These are phyloP conservation scores for Erodium trifolium DNA, from an alignment of 441 rosid genomes.

Conservation along the genomic window DNA sequence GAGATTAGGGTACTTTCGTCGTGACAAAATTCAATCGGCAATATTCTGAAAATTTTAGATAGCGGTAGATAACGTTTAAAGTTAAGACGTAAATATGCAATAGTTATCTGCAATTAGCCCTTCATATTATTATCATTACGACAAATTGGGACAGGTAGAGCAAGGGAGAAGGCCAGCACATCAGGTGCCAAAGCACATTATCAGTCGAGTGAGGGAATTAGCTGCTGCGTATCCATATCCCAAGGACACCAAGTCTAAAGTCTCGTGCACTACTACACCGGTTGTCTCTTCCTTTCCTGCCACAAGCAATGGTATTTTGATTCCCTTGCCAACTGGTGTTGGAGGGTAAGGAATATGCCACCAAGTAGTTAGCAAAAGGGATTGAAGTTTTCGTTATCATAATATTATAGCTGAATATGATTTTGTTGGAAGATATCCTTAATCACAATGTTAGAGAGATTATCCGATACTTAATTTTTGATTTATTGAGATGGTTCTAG, in stretches of 20 bases:
- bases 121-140: background rate
- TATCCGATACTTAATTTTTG: background rate
- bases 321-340: slow-evolving; percentile 5
- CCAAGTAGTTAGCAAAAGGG: background rate
- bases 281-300: background rate
- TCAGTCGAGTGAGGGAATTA: slow-evolving; percentile 2
- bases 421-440: background rate
- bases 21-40: too few species aligned
- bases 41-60: too few species aligned
- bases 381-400: background rate
- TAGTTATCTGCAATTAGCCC: too few species aligned
- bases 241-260: background rate
- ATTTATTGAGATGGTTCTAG: background rate
- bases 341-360: background rate
- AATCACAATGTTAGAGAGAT: background rate
- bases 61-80: too few species aligned
- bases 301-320: background rate
- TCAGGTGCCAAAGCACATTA: slow-evolving; percentile 1
- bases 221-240: slow-evolving; percentile 10
- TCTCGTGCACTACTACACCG: slow-evolving; percentile 1
- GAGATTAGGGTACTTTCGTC: too few species aligned
- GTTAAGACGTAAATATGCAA: too few species aligned
- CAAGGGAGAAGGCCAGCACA: slow-evolving; percentile 6
- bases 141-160: background rate
- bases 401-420: background rate